Evolutionary conservation across 495 filamentous ascomycete genomes (phyloP).

Genomic region (Daldinia concentrica): DNA sequence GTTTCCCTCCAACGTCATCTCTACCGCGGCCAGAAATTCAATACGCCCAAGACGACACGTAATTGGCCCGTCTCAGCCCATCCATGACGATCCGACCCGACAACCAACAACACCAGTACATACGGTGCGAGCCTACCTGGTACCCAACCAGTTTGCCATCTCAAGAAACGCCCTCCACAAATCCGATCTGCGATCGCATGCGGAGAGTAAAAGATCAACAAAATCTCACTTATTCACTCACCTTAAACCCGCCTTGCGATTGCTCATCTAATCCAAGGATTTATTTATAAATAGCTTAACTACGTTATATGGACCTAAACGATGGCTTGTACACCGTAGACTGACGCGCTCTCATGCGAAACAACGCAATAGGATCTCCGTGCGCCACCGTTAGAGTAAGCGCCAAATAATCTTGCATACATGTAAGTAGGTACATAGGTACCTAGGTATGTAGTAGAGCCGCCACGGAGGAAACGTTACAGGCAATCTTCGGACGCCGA

Average conservation of each 20-base stretch:
- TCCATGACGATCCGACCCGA: conserved; percentile 24
- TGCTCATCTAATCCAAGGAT: neutral
- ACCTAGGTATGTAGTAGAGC: neutral
- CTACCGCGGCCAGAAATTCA: neutral
- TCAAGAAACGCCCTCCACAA: conserved; percentile 23
- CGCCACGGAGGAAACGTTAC: neutral
- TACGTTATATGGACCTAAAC: neutral
- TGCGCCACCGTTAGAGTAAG: neutral
- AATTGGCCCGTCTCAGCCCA: conserved; percentile 18
- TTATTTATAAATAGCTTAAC: neutral
- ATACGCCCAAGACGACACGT: neutral
- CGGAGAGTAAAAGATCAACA: conserved; percentile 11
- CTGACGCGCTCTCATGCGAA: neutral
- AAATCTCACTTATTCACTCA: too few species aligned
- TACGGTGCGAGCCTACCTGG: neutral
- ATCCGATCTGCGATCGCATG: conserved; percentile 24
- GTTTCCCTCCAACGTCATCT: conserved; percentile 29
- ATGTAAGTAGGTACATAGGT: too few species aligned
- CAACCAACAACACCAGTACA: neutral
- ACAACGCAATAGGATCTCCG: too few species aligned
- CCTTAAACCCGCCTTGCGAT: too few species aligned
- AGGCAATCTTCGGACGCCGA: neutral
- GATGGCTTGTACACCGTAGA: neutral
- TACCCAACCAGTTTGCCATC: neutral
- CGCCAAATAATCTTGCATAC: neutral